These are phyloP conservation scores for Lipomyces chichibuensis DNA, from an alignment of 805 yeast species.

Conservation along the genomic window DNA sequence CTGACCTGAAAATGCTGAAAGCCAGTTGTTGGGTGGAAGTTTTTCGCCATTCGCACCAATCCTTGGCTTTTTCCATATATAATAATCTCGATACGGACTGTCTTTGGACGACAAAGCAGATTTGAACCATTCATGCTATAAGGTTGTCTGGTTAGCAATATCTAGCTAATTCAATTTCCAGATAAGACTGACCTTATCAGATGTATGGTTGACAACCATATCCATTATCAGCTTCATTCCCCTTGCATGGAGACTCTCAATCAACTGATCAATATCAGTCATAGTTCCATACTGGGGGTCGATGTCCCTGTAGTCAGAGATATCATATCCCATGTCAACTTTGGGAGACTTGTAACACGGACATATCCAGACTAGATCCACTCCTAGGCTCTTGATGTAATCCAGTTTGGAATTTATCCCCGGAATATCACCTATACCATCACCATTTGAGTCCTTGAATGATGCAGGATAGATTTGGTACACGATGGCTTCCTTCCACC, in stretches of 20 bases:
- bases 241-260: conserved; percentile 53
- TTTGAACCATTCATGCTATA: conserved; percentile 60
- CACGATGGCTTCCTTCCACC: conserved; percentile 37
- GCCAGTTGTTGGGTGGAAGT: conserved; percentile 63
- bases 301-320: conserved; percentile 57
- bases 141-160: background rate
- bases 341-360: conserved; percentile 64
- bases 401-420: conserved; percentile 59
- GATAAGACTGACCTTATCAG: conserved; percentile 40
- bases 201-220: conserved; percentile 63
- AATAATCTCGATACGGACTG: conserved; percentile 65
- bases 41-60: conserved; percentile 51
- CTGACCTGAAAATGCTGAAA: conserved; percentile 47
- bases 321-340: conserved; percentile 67
- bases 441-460: conserved; percentile 61
- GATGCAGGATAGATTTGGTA: conserved; percentile 68
- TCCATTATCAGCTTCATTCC: conserved; percentile 59
- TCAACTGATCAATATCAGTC: conserved; percentile 45
- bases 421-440: conserved; percentile 60
- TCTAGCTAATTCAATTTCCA: background rate
- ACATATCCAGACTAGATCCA: conserved; percentile 59
- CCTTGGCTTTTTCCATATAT: conserved; percentile 58
- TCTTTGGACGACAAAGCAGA: conserved; percentile 56
- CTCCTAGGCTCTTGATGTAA: conserved; percentile 55
- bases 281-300: conserved; percentile 41